phyloP scores from a whole-genome alignment of 345 rosid species.

The Hibiscus mutabilis region DNA sequence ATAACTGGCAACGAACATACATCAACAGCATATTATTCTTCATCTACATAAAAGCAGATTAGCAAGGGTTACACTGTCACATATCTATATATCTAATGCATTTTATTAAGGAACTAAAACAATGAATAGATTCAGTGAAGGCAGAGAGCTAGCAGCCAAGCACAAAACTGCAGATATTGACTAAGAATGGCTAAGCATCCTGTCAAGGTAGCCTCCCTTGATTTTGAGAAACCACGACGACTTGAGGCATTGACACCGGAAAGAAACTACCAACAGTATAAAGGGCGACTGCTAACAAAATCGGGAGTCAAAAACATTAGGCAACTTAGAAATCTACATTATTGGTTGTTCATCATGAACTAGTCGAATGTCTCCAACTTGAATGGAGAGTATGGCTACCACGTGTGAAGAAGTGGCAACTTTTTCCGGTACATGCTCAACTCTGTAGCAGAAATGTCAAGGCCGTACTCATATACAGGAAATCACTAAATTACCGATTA shows the following conservation, averaged over 20 bases:
- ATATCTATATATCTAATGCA: not conserved
- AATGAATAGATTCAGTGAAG: not conserved
- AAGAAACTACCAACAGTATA: no score
- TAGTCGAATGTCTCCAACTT: not conserved
- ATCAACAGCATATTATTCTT: not conserved
- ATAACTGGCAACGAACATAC: not conserved
- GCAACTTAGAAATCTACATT: not conserved
- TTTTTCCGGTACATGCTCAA: not conserved
- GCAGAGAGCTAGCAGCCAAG: not conserved
- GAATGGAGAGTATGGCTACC: not conserved
- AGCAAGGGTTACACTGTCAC: not conserved
- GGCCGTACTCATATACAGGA: not conserved
- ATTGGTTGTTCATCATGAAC: not conserved
- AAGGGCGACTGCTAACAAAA: no score
- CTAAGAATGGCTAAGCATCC: no score
- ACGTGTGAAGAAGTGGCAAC: not conserved
- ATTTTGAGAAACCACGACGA: no score
- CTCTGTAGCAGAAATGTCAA: not conserved
- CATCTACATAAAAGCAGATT: not conserved
- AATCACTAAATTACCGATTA: not conserved
- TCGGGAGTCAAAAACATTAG: not conserved
- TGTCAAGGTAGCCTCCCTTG: no score
- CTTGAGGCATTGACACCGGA: no score
- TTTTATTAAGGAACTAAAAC: not conserved
- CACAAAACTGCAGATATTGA: no score